Base-by-base conservation (phyloP, 1,284 basidiomycete genomes). In the Ustilago bromivora region DNA sequence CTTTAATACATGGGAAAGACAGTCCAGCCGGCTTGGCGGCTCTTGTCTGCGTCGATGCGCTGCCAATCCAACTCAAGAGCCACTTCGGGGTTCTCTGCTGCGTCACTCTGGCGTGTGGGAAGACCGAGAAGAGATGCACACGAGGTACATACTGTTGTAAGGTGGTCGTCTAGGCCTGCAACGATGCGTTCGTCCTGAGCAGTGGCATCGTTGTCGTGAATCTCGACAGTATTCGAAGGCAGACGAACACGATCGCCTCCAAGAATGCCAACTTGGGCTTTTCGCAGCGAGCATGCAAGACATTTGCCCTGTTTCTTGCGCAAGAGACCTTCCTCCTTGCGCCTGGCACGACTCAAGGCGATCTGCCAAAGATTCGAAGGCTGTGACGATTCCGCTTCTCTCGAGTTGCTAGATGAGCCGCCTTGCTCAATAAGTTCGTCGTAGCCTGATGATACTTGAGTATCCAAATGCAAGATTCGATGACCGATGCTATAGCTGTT, bases 191-290 rank as follows among this genome's bases (percentile, higher is more conserved):
- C 53, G 19, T 34, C 63, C n/a, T 57, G 28, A 12, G 49, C 51
- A 19, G 28, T 32, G 35, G 19, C 35, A n/a, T 23, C 23, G 23
- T 35, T 36, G 10, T 59, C 60, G 2, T 13, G 28, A 12, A 34
- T n/a, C 7, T 28, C 19, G 17, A 8, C 17, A 1, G 38, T 15
- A n/a, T 13, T 43, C 4, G 43, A 28, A 3, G 61, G 70, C 3
- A 77, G 12, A n/a, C 60, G 59, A 10, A 77, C 66, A 2, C 63
- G 49, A 19, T 70, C 61, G 9, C 75, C 75, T 36, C 75, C 75
- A 6, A 77, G 23, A 9, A 77, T 71, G n/a, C 75, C 70, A 23
- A 73, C 59, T 43, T 67, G 63, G n/a, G 75, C 75, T 58, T 77
- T 77, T 13, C 75, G 75, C 19, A 62, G 35, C 17, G 32, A 52